Conservation (phyloP, 768 basidiomycete species). For the Lyophyllum semitale region DNA sequence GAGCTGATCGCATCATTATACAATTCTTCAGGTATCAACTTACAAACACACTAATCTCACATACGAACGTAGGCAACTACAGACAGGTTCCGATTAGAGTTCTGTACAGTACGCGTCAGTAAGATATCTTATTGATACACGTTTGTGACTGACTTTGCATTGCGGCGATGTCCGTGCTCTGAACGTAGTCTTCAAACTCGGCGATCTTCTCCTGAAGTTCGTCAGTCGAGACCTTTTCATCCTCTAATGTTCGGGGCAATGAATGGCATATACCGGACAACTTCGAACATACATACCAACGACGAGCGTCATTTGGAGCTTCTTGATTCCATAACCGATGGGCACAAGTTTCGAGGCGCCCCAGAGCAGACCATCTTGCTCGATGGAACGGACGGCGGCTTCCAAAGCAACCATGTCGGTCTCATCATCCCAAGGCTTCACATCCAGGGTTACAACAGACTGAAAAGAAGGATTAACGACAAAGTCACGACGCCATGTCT, state of each 20-base stretch:
- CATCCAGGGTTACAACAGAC: constrained; percentile 97
- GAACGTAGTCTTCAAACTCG: constrained; percentile 86
- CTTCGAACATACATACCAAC: constrained; percentile 43
- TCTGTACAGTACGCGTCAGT: constrained; percentile 19
- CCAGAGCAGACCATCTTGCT: constrained; percentile 93
- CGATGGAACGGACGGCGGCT: constrained; percentile 78
- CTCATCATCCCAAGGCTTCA: constrained; percentile 99
- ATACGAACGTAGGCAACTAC: neutral
- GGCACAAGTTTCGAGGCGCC: constrained; percentile 91
- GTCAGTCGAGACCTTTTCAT: constrained; percentile 90
- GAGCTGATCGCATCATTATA: neutral
- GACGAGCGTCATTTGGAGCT: constrained; percentile 77
- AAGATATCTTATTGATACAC: neutral
- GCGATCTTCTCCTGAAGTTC: constrained; percentile 90
- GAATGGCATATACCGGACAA: constrained; percentile 1
- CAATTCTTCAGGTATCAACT: constrained; percentile 1
- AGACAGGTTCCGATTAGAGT: constrained; percentile 12
- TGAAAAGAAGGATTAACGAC: constrained; percentile 30
- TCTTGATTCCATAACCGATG: constrained; percentile 89
- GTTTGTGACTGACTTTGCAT: constrained; percentile 80
- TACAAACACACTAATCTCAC: neutral
- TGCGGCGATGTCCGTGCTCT: constrained; percentile 89
- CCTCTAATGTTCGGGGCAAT: constrained; percentile 57
- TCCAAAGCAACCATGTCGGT: constrained; percentile 94
- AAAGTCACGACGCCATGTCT: constrained; percentile 2